Evolutionary conservation across 495 filamentous ascomycete genomes (phyloP), one percentile per base, ranked within the genome.

Genomic region (Xylaria cubensis): DNA sequence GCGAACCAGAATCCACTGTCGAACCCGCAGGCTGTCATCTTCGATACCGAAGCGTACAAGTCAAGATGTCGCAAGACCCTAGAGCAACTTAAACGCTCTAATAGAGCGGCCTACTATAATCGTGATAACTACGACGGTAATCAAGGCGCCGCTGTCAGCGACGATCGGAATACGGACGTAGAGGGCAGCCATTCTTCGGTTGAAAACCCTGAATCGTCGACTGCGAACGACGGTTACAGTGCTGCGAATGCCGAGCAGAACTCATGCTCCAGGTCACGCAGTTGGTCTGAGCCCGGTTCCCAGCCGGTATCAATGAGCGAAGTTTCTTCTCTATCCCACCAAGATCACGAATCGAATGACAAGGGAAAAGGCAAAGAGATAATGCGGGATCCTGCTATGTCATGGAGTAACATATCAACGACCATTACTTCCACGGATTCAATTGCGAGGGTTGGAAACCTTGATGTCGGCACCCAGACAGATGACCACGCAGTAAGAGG

Each of bases 41-140:
- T 8, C 19, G n/a, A 41, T 1, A 1, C 2, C n/a, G 39, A 63
- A 1, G 48, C 48, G n/a, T 15, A 12, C 5, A 65, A 32, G 61
- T 21, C 9, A 21, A 29, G 4, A 50, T 26, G 63, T 19, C 41
- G 2, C 21, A 26, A 26, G 17, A 67, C 15, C 26, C 46, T 67
- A 9, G 64, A 67, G 24, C 64, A 67, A 10, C 46, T 67, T 4
- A 32, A n/a, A 15, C 64, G 46, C 50, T 67, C 64, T 24, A 51
- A 67, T 67, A 13, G 53, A 34, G 64, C 64, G 5, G 64, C 64
- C 19, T 67, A 53, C n/a, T 53, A 51, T 39, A 24, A 21, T 39
- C 17, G 32, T n/a, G 7, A 3, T 9, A 12, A 42, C 19, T 1
- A 24, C 12, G 21, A 21, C 19, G 1, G 3, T 12, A 56, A 10